Conservation (phyloP, 2,329 filamentous ascomycete species). For the Sclerotinia glacialis region DNA sequence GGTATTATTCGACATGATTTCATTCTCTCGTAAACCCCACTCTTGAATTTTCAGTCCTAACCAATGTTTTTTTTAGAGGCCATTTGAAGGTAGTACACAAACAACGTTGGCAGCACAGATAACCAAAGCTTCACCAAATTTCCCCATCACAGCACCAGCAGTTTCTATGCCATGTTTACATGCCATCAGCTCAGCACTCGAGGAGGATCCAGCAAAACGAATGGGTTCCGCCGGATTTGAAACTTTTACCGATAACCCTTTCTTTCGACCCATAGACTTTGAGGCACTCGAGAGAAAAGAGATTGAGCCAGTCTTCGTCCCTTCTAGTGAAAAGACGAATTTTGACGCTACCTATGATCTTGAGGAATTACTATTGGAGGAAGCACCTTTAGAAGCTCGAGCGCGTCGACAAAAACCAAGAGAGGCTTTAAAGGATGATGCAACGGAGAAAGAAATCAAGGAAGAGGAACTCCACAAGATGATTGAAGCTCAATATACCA, state of each 20-base stretch:
- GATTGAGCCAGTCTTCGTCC: constrained; percentile 86
- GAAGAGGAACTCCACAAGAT: constrained; percentile 91
- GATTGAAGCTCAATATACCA: constrained; percentile 90
- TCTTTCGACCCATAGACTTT: constrained; percentile 86
- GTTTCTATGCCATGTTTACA: constrained; percentile 86
- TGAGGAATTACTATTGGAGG: constrained; percentile 88
- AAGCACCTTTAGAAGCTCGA: constrained; percentile 89
- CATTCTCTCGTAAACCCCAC: not conserved
- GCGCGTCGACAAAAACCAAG: constrained; percentile 91
- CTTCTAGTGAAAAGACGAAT: constrained; percentile 96
- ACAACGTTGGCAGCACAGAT: constrained; percentile 77
- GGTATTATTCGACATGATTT: constrained; percentile 50
- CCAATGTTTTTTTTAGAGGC: constrained; percentile 56
- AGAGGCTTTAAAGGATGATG: constrained; percentile 87
- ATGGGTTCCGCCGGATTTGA: constrained; percentile 82
- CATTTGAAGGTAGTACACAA: constrained; percentile 88
- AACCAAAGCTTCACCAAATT: constrained; percentile 76
- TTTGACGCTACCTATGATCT: constrained; percentile 98
- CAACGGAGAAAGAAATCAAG: constrained; percentile 89
- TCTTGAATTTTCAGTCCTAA: constrained; percentile 3
- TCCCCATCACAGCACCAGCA: constrained; percentile 86
- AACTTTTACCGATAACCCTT: constrained; percentile 81
- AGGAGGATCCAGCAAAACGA: constrained; percentile 73
- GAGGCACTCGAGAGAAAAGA: constrained; percentile 79
- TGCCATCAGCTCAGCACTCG: constrained; percentile 79